Evolutionary conservation across 768 basidiomycete species (phyloP), one percentile per base, ranked within the genome.

Genomic region (Rhizopogon vulgaris): DNA sequence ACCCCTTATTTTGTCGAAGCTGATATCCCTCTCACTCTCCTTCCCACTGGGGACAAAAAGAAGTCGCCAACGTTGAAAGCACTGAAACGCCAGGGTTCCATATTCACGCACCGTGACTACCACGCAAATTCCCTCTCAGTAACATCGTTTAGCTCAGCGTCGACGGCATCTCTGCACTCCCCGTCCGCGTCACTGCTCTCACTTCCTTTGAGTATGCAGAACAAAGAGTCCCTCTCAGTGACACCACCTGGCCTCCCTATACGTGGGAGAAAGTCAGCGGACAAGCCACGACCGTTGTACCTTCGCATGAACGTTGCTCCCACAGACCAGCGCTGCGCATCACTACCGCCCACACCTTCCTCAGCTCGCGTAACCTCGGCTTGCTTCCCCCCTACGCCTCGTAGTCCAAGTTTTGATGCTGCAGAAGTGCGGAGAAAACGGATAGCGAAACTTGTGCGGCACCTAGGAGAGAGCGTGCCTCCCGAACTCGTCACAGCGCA

Each of bases 381-480:
- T 7, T 37, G 38, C 30, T 40, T 50, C n/a, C 57, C 63, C 10
- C 41, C 56, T 8, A 52, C 59, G 11, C 63, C 67, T 22, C 45
- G 40, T 14, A 59, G 60, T 0, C 66, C 67, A 9, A 46, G 30
- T 59, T 52, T 52, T 25, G 59, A 69, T 43, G 52, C 64, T 5
- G 58, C 68, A 1, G 72, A 71, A 54, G 56, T 69, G 15, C 71
- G 74, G 17, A 62, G 80, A 40, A 71, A 69, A 56, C 78, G 77
- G 56, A 73, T 83, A 74, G 80, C 78, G 6, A 84, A 84, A 63
- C 71, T 84, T 32, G 62, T 71, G 2, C 74, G 80, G 39, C 79
- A 78, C 22, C 69, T 84, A 6, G 83, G 83, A 32, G 81, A 83
- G 65, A 76, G 74, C 53, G 69, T 84, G 37, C 83, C 83, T 14